phyloP scores from a whole-genome alignment of 1,284 basidiomycete species.

The Paramarasmius palmivorus region DNA sequence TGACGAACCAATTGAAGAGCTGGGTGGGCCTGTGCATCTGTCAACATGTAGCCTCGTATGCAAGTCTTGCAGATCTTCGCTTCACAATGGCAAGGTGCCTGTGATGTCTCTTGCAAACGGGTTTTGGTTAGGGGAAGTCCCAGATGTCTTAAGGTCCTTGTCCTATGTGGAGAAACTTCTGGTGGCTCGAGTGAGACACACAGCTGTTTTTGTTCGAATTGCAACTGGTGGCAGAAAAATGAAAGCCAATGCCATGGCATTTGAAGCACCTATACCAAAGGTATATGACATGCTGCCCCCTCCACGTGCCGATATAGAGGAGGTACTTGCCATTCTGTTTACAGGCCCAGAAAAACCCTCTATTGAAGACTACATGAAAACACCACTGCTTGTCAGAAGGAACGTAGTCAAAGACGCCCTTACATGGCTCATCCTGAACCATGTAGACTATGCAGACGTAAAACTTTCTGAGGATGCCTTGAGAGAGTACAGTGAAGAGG shows the following conservation, averaged over 20 bases:
- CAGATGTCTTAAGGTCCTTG: constrained; percentile 24
- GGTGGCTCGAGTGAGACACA: no score
- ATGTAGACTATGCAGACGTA: constrained; percentile 35
- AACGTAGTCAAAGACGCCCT: constrained; percentile 30
- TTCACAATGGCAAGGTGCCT: constrained; percentile 25
- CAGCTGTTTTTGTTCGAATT: no score
- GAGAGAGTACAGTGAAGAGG: constrained; percentile 28
- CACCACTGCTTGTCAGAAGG: constrained; percentile 33
- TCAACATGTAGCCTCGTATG: constrained; percentile 19
- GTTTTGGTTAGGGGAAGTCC: constrained; percentile 38
- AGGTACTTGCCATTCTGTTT: constrained; percentile 36
- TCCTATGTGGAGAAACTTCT: no score
- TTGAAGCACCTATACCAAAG: constrained; percentile 31
- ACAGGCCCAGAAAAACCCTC: constrained; percentile 32
- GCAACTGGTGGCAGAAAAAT: no score
- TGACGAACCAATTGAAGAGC: background rate
- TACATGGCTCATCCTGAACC: constrained; percentile 39
- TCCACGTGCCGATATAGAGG: constrained; percentile 30
- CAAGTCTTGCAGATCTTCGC: constrained; percentile 7
- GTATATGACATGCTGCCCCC: constrained; percentile 35
- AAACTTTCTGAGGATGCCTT: constrained; percentile 34
- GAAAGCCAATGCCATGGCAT: no score
- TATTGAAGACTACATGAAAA: constrained; percentile 30
- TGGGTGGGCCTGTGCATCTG: constrained; percentile 19
- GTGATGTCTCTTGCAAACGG: constrained; percentile 32